Conservation (phyloP, 78 protist genomes). For the Dictyostelium firmibasis region DNA sequence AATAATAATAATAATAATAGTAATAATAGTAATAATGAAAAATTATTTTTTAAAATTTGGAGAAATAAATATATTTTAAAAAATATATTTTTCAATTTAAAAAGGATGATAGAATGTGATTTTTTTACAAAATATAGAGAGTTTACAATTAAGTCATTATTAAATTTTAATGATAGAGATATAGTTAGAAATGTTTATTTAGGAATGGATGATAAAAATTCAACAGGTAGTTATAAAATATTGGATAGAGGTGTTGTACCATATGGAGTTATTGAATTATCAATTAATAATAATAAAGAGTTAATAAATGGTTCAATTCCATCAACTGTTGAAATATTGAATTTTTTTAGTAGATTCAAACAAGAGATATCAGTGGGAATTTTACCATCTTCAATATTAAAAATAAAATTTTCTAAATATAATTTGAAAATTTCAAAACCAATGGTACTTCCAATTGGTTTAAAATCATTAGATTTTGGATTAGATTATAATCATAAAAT, state of each 20-base stretch:
- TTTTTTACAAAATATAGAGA: background rate
- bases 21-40: too few relatives aligned
- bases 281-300: background rate
- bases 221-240: background rate
- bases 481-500: background rate
- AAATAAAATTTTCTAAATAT: background rate
- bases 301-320: background rate
- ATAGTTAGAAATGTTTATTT: background rate
- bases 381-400: background rate
- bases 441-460: background rate
- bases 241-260: background rate
- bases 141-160: background rate
- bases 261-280: background rate
- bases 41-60: too few relatives aligned
- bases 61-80: too few relatives aligned
- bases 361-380: background rate
- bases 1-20: too few relatives aligned
- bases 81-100: background rate
- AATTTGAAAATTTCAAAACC: background rate
- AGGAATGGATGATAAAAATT: background rate
- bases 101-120: background rate
- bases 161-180: background rate
- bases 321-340: background rate
- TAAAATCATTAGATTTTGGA: background rate
- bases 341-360: background rate